Conservation (phyloP, 768 basidiomycete species). For the Rhizopogon vinicolor region DNA sequence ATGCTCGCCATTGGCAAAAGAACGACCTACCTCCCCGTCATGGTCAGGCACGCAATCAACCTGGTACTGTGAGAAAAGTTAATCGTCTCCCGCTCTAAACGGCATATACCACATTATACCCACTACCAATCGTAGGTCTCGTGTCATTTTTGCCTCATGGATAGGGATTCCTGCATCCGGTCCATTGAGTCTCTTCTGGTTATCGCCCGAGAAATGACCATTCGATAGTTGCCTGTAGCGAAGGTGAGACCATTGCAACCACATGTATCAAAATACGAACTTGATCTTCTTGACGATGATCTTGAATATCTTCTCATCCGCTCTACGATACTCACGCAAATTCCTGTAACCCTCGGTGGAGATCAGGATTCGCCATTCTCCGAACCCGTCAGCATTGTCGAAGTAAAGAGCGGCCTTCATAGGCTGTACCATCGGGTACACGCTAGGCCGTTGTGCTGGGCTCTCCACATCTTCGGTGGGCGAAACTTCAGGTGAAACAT, state of each 20-base stretch:
- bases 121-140: conserved; percentile 47
- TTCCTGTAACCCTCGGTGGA: conserved; percentile 45
- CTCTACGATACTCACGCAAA: conserved; percentile 42
- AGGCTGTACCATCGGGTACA: conserved; percentile 46
- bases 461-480: not conserved
- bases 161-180: conserved; percentile 46
- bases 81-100: not conserved
- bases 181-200: conserved; percentile 56
- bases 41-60: conserved; percentile 41
- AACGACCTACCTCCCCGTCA: conserved; percentile 22
- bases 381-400: conserved; percentile 54
- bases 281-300: conserved; percentile 67
- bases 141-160: conserved; percentile 65
- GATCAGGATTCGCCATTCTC: conserved; percentile 61
- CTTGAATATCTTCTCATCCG: conserved; percentile 40
- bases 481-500: not conserved
- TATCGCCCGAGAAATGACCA: conserved; percentile 65
- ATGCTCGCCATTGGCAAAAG: not conserved
- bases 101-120: conserved; percentile 9
- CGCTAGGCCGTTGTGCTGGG: conserved; percentile 11
- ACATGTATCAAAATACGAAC: conserved; percentile 28
- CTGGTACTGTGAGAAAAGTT: conserved; percentile 35
- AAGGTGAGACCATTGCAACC: not conserved
- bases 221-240: conserved; percentile 56
- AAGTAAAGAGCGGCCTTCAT: conserved; percentile 60